A percentile compares a stretch with the other conserved stretches of the same genome.
These are phyloP conservation scores for Cryptosporidium ubiquitum DNA, from an alignment of 169 alveolate species.

Conservation along the genomic window DNA sequence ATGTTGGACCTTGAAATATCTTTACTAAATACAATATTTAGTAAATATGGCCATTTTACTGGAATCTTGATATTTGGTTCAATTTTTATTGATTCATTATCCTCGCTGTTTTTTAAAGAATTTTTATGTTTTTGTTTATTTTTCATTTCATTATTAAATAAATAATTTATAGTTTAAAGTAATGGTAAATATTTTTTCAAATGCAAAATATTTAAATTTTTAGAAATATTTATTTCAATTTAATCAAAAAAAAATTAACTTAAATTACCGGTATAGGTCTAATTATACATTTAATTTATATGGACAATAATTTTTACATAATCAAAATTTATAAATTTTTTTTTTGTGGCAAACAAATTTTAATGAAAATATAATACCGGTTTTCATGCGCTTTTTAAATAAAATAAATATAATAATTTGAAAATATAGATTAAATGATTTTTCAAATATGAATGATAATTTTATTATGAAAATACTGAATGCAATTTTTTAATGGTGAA, in stretches of 20 bases:
- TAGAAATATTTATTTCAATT: no score
- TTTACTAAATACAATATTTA: background rate
- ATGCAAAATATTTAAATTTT: no score
- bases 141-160: slow-evolving; percentile 50
- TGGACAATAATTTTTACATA: background rate
- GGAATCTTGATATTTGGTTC: background rate
- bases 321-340: no score
- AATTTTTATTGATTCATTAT: background rate
- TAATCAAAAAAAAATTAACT: no score
- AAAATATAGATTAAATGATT: background rate
- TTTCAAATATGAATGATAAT: background rate
- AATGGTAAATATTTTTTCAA: no score
- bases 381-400: slow-evolving; percentile 7
- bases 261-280: background rate
- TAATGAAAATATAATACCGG: background rate
- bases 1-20: slow-evolving; percentile 46
- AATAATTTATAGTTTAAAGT: no score
- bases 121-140: slow-evolving; percentile 21
- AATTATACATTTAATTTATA: background rate
- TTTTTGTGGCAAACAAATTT: background rate
- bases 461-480: background rate
- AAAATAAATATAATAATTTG: background rate
- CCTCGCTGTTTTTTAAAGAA: background rate
- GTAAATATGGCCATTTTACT: slow-evolving; percentile 18
- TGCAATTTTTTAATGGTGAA: slow-evolving; percentile 6